Conservation (phyloP, 176 grass and related monocot genomes). For the Triticum turgidum region DNA sequence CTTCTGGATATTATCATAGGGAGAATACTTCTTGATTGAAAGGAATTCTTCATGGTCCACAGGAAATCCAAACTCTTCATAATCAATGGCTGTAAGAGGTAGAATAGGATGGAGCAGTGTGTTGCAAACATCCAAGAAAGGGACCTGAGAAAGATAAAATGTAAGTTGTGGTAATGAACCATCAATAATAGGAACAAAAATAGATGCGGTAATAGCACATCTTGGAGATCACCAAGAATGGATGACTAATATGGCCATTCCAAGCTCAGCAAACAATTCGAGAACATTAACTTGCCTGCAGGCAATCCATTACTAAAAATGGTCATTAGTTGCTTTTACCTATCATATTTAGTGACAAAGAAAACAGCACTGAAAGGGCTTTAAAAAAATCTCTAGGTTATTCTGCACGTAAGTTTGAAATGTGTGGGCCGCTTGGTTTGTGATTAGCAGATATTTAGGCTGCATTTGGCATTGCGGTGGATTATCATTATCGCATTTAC, state of each 20-base stretch:
- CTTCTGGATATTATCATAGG: conserved; percentile 94
- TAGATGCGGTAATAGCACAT: conserved; percentile 10
- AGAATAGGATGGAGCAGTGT: conserved; percentile 87
- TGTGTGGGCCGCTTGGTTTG: background rate
- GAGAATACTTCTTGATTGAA: conserved; percentile 89
- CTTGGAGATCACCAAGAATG: background rate
- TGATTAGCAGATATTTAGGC: background rate
- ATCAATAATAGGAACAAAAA: background rate
- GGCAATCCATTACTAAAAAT: background rate
- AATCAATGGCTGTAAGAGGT: conserved; percentile 87
- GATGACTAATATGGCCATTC: background rate
- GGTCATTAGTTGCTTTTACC: background rate
- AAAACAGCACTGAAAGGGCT: background rate
- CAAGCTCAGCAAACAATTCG: background rate
- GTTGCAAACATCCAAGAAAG: conserved; percentile 95
- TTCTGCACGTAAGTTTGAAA: background rate
- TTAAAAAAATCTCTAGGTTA: background rate
- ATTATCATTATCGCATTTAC: background rate
- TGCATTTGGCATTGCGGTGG: background rate
- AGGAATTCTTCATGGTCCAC: conserved; percentile 83
- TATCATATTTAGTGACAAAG: no score
- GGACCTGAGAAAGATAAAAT: conserved; percentile 58
- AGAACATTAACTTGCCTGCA: background rate
- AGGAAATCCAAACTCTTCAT: conserved; percentile 95
- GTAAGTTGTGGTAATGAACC: background rate